Base-by-base conservation (phyloP, 371 early-diverging fungal genomes). In the Mortierella sp. region DNA sequence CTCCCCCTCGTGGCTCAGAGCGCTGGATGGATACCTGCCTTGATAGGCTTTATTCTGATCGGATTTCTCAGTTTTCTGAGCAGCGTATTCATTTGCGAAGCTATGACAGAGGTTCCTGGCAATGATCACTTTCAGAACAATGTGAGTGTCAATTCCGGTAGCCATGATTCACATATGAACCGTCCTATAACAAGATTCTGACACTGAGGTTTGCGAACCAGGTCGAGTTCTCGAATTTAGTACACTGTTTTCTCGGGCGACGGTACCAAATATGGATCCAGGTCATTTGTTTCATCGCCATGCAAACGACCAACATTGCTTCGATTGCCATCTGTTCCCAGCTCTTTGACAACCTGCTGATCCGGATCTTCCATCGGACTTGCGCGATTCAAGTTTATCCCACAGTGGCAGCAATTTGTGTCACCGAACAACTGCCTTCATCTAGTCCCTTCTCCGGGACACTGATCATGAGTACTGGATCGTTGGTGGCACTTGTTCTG, bases 61-160 rank as follows among this genome's bases (percentile, higher is more conserved):
- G 84, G 82, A 3, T 47, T 82, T 4, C 64, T 89, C 21, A 85
- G 87, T 21, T 82, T 79, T 12, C 80, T 83, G 23, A 82, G 87
- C 23, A 80, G 88, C 23, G 64, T 94, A 41, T 92, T 94, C 67
- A 84, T 91, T 18, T 87, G 91, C 58, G 94, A 94, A 64, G 90
- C 91, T 12, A 86, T 94, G 84, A 90, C 92, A 50, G 86, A 84
- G 48, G 86, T 92, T 38, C 88, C 89, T 2, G 93, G 93, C n/a
- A 94, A 93, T 70, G 87, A 88, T 47, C 84, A 85, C n/a, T 87
- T 87, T 49, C 86, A 89, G 61, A 86, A 82, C 61, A 68, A 58
- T 19, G 71, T 61, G 56, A 57, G 61, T 48, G 24, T 34, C 2
- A 3, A 30, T 9, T 59, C 7, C 30, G 4, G 27, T 31, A 2